Base-by-base conservation (phyloP, 495 filamentous ascomycete species). In the Bathelium albidoporum region DNA sequence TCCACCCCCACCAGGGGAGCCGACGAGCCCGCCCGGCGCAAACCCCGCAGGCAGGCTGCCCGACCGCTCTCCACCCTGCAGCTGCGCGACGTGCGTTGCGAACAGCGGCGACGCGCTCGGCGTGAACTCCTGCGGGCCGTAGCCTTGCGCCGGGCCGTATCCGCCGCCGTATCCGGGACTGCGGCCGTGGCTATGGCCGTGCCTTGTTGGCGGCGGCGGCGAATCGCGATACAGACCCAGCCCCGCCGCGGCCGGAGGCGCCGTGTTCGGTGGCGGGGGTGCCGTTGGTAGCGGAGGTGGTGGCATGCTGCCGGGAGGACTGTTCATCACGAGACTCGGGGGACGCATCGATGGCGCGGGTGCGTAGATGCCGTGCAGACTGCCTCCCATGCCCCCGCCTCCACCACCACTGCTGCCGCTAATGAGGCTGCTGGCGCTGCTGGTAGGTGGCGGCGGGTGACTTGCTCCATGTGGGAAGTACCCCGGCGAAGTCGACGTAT, bases 71-170 rank as follows among this genome's bases (percentile, higher is more conserved):
- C 29, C 5, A 14, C 34, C 49, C 49, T 55, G 71, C 41, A 72
- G 55, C 12, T 69, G 65, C 1, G 74, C 71, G 14, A 76, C 68
- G 36, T 71, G 71, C 14, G 74, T 68, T 1, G 74, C 74, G 63
- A 75, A 76, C 1, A 76, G 64, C 10, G 74, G 74, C 0, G 61
- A 58, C 31, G 71, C 69, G 9, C 68, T 71, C 10, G 73, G 74
- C 12, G 69, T 69, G 63, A 73, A 75, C 5, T 59, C 32, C 31
- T 66, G 41, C 14, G 68, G 53, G 12, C 20, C 18, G 5, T 49
- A n/a, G 44, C 3, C n/a, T 32, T 58, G 12, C 63, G 59, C n/a
- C n/a, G n/a, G n/a, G 60, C 55, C 12, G 58, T 14, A 31, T 41
- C 32, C 32, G 20, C 24, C 9, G 49, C 43, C 36, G n/a, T 1